phyloP scores from a whole-genome alignment of 768 basidiomycete genomes.

The Lactarius psammicola region DNA sequence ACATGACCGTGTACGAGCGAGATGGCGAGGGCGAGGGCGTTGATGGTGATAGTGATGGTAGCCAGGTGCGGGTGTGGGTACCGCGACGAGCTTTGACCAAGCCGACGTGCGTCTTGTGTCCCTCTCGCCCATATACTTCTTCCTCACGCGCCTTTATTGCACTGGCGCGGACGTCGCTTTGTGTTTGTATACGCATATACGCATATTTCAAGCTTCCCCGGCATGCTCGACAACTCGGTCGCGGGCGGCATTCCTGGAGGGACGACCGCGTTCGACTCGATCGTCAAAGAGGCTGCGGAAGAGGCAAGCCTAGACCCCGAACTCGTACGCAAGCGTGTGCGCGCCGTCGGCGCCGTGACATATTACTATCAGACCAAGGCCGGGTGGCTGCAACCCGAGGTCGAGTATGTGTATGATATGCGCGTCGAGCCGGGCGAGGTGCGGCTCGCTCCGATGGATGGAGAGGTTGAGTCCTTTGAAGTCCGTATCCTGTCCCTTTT shows the following conservation, averaged over 20 bases:
- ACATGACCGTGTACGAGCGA: slow-evolving; percentile 74
- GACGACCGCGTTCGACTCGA: slow-evolving; percentile 62
- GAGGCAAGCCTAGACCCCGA: slow-evolving; percentile 79
- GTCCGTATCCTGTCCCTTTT: slow-evolving; percentile 41
- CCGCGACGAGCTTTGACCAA: slow-evolving; percentile 85
- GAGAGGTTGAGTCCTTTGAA: slow-evolving; percentile 93
- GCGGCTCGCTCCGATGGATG: slow-evolving; percentile 77
- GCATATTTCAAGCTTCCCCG: slow-evolving; percentile 86
- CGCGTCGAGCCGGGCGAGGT: slow-evolving; percentile 55
- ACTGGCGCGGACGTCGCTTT: neutral
- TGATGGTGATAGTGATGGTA: slow-evolving; percentile 29
- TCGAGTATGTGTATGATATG: slow-evolving; percentile 88
- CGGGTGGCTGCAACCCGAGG: slow-evolving; percentile 86
- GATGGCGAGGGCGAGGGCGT: slow-evolving; percentile 26
- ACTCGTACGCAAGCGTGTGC: slow-evolving; percentile 59
- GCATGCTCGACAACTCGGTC: slow-evolving; percentile 84
- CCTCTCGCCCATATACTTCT: neutral
- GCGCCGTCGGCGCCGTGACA: slow-evolving; percentile 65
- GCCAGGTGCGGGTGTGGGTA: slow-evolving; percentile 70
- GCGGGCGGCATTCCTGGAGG: slow-evolving; percentile 91
- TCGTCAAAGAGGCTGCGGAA: slow-evolving; percentile 91
- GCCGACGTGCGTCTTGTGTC: slow-evolving; percentile 62
- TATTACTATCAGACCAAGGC: slow-evolving; percentile 72
- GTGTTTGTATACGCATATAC: neutral
- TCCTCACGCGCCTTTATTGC: neutral